A percentile compares a stretch with the other conserved stretches of the same genome.
phyloP scores from a whole-genome alignment of 345 rosid species.

The Luvunga scandens region DNA sequence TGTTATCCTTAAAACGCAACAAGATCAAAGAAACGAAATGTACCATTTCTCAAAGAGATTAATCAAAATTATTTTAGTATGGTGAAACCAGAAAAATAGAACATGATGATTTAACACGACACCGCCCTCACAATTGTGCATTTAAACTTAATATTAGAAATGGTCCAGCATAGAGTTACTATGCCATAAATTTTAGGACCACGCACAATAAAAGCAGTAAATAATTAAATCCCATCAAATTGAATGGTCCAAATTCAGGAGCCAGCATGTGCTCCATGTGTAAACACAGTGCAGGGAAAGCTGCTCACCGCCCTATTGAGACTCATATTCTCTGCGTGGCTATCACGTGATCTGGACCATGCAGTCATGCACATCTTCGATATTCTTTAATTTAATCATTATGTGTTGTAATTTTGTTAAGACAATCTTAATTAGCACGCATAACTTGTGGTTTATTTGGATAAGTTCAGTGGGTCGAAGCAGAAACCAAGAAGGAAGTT shows the following conservation, averaged over 20 bases:
- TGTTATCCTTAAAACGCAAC: no score
- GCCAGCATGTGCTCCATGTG: constrained; percentile 30
- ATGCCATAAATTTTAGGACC: constrained; percentile 36
- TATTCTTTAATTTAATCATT: neutral
- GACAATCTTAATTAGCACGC: neutral
- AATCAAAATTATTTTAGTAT: no score
- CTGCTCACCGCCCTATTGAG: neutral
- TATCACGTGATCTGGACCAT: constrained; percentile 50
- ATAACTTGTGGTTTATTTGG: neutral
- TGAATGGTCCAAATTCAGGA: constrained; percentile 34
- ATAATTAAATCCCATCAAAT: constrained; percentile 2
- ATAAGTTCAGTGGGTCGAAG: neutral
- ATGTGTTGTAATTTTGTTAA: neutral
- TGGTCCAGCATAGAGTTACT: constrained; percentile 32
- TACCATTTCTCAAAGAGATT: no score
- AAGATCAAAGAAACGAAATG: no score
- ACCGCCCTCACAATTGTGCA: constrained; percentile 5
- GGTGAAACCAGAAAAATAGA: neutral
- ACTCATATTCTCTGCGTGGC: constrained; percentile 11
- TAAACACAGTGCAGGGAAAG: constrained; percentile 18
- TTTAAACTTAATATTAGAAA: constrained; percentile 20
- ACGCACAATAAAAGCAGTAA: constrained; percentile 28
- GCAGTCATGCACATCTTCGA: neutral
- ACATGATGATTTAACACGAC: neutral
- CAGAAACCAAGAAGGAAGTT: neutral